Conservation (phyloP, 257 asterid species). For the Solanum megistacrolobum region DNA sequence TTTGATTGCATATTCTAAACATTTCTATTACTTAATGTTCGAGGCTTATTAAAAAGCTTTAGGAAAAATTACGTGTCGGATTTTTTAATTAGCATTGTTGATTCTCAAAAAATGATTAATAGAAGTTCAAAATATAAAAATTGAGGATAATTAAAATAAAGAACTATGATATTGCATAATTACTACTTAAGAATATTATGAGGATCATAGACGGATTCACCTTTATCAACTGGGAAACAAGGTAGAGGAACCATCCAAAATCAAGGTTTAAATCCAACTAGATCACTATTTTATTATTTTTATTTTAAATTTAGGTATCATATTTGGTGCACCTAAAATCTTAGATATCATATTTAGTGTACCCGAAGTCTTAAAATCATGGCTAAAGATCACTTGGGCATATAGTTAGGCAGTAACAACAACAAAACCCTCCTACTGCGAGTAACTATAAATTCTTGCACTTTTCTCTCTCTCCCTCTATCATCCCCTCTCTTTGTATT, state of each 20-base stretch:
- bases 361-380: no score
- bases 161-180: not conserved
- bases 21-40: not conserved
- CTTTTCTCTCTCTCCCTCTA: not conserved
- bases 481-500: not conserved
- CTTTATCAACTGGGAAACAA: no score
- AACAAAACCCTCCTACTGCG: not conserved
- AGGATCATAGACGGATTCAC: not conserved
- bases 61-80: rapidly evolving
- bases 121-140: not conserved
- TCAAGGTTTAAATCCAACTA: no score
- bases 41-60: not conserved
- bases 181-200: not conserved
- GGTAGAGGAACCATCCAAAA: no score
- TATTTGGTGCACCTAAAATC: no score
- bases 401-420: not conserved
- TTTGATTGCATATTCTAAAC: not conserved
- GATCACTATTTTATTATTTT: no score
- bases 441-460: not conserved
- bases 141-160: not conserved
- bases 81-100: no score
- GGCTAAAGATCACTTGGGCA: not conserved
- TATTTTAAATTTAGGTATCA: not conserved
- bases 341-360: no score
- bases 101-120: no score